Conservation (phyloP, 371 early-diverging fungal genomes). For the Phascolomyces articulosus region DNA sequence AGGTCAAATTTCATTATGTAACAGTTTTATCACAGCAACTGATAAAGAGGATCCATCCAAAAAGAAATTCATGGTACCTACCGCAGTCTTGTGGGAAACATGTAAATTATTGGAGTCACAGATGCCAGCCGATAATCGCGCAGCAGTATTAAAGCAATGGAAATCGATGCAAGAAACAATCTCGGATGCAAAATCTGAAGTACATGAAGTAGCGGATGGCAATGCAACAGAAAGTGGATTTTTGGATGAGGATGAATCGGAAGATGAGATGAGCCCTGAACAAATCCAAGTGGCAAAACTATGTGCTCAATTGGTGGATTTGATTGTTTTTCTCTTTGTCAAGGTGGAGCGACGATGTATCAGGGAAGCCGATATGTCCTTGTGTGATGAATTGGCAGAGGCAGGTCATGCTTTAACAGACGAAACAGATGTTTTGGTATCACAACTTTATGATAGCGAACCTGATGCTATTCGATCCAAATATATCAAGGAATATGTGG, state of each 20-base stretch:
- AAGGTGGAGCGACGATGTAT: constrained; percentile 45
- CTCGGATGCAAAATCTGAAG: constrained; percentile 40
- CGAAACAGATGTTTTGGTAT: constrained; percentile 44
- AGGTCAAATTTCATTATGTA: constrained; percentile 30
- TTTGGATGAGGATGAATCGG: constrained; percentile 49
- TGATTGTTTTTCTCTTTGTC: constrained; percentile 33
- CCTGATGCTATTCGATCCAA: constrained; percentile 22
- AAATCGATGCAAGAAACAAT: constrained; percentile 20
- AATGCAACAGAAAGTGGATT: constrained; percentile 47
- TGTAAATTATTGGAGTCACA: constrained; percentile 27
- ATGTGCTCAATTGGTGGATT: constrained; percentile 36
- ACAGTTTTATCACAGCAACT: constrained; percentile 26
- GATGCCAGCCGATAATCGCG: constrained; percentile 33
- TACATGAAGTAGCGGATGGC: constrained; percentile 34
- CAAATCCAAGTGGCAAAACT: constrained; percentile 31
- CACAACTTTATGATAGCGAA: constrained; percentile 48
- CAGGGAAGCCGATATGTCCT: constrained; percentile 18
- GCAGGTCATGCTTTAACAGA: constrained; percentile 29
- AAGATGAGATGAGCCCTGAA: constrained; percentile 32
- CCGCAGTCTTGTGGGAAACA: constrained; percentile 49
- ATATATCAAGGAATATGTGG: constrained; percentile 16
- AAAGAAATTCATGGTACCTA: constrained; percentile 38
- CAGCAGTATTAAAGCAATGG: constrained; percentile 33
- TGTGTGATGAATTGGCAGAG: constrained; percentile 30
- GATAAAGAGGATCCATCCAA: constrained; percentile 8